Evolutionary conservation across 2,329 filamentous ascomycete genomes (phyloP).

Genomic region (Fusarium sp.): DNA sequence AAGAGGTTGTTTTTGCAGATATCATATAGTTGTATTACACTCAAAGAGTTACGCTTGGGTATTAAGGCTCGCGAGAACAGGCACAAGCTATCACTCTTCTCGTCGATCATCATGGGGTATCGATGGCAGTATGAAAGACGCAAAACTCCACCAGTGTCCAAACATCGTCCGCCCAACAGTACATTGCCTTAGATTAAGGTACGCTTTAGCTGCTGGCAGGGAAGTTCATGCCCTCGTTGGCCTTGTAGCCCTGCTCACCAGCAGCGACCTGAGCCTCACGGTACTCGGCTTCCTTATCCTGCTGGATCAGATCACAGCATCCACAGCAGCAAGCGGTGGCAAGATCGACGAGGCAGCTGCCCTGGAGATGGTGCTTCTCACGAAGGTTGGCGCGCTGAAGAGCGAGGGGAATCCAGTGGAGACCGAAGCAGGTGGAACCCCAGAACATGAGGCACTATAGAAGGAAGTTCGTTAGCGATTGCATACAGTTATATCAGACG

Average conservation of each 20-base stretch:
- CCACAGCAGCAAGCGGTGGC: constrained; percentile 62
- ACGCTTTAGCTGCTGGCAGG: constrained; percentile 20
- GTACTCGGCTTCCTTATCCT: constrained; percentile 63
- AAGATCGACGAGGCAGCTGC: constrained; percentile 61
- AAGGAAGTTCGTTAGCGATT: constrained; percentile 4
- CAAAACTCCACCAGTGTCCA: constrained; percentile 12
- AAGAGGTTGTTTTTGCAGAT: neutral
- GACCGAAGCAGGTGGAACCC: constrained; percentile 58
- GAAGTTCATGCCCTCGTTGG: constrained; percentile 42
- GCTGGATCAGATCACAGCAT: constrained; percentile 62
- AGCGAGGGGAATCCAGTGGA: constrained; percentile 60
- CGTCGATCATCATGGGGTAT: constrained; percentile 38
- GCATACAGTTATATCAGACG: fast-evolving
- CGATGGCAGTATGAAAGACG: constrained; percentile 28
- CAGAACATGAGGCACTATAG: constrained; percentile 61
- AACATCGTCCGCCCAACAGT: neutral
- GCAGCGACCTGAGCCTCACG: constrained; percentile 50
- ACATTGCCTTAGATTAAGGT: neutral
- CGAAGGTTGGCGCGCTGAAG: constrained; percentile 64
- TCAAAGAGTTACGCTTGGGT: constrained; percentile 10
- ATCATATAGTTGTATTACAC: constrained; percentile 10
- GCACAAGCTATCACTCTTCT: neutral
- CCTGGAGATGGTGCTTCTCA: constrained; percentile 62
- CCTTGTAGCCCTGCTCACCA: constrained; percentile 41
- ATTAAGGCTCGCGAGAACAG: neutral